phyloP scores from a whole-genome alignment of 78 protist genomes.

The Cavenderia fasciculata region DNA sequence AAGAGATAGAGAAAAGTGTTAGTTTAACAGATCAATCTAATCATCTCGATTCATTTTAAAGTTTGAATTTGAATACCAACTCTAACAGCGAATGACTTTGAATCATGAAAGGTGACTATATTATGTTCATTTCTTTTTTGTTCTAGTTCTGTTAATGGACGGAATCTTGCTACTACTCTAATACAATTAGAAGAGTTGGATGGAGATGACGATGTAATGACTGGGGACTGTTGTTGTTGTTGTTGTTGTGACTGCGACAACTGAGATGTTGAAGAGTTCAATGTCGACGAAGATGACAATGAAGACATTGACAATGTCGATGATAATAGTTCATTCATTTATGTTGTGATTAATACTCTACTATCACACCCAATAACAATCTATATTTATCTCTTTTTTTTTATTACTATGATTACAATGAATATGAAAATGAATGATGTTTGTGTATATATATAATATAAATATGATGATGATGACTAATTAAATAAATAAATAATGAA shows the following conservation, averaged over 20 bases:
- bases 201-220: too few relatives aligned
- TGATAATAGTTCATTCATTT: neutral
- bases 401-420: conserved; percentile 82
- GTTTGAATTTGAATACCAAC: neutral
- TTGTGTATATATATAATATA: too few relatives aligned
- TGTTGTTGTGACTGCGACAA: too few relatives aligned
- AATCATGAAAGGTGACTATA: conserved; percentile 4
- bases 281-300: neutral
- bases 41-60: neutral
- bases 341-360: neutral
- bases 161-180: conserved; percentile 51
- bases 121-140: conserved; percentile 32
- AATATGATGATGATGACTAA: too few relatives aligned
- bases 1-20: neutral
- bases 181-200: neutral
- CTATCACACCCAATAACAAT: neutral
- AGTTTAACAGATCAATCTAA: neutral
- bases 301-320: neutral
- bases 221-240: too few relatives aligned
- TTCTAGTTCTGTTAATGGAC: conserved; percentile 66
- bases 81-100: conserved; percentile 17
- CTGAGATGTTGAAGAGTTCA: too few relatives aligned
- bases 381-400: neutral
- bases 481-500: too few relatives aligned
- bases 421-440: conserved; percentile 91